Base-by-base conservation (phyloP, 2,329 filamentous ascomycete species). In the Magnaporthales sp. region DNA sequence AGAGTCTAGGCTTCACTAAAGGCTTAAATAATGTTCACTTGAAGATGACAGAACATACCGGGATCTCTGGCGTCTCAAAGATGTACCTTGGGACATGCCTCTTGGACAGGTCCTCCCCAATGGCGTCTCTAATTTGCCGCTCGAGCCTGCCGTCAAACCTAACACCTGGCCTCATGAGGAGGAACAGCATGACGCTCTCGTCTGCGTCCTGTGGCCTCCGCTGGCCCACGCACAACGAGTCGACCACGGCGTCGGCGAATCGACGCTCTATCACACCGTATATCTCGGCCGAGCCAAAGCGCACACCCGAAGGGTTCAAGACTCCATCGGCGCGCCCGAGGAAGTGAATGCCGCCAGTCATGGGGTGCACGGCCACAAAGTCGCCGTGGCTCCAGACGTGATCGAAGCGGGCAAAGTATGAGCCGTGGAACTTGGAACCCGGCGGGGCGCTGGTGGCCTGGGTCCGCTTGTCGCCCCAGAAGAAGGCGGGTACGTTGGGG, bases 341-440 rank as follows among this genome's bases (percentile, higher is more conserved):
- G 70, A 93, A 89, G 13, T 84, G 75, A 6, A 92, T 88, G 62
- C 86, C 84, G 7, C 86, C 84, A 1, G 91, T 93, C 4, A 77
- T 70, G 0, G 91, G 90, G 72, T 94, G 87, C 15, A 91, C 79
- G 46, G 84, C 83, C 72, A 91, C 88, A 74, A 93, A 94, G 73
- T 95, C 92, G 26, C 91, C 91, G 69, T 95, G 92, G 0, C 90
- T 90, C 92, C 91, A 95, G 1, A 91, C 90, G 66, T 86, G 79
- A 7, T 83, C 78, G 77, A 86, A 90, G 63, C 86, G 84, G 1
- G 79, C 82, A 72, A 89, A 90, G 75, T 90, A 85, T 29, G 86
- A 83, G 1, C 80, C 76, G 70, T 81, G 82, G 76, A 89, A 91
- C 68, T 84, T 85, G 3, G 83, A 78, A 0, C 84, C 84, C 0